Evolutionary conservation across 192 early-diverging fungal genomes (phyloP).

Genomic region (Gigaspora rosea): DNA sequence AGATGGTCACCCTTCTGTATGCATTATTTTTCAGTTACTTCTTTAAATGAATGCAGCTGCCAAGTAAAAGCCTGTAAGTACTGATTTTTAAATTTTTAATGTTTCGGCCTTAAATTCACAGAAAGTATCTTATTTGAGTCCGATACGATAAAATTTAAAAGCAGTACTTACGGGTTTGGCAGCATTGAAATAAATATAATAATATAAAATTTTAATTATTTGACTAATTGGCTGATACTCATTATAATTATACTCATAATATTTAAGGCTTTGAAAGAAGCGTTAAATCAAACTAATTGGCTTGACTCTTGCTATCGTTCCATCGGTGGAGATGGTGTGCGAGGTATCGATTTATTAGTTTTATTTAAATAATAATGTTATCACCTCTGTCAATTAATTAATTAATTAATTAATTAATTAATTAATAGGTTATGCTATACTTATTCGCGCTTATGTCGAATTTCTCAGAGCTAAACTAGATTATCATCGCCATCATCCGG

Average conservation of each 20-base stretch:
- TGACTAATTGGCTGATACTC: not conserved
- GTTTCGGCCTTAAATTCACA: too few relatives aligned
- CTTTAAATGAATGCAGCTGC: too few relatives aligned
- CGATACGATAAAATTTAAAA: too few relatives aligned
- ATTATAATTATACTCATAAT: too few relatives aligned
- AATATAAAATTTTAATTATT: not conserved
- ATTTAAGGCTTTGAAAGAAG: conserved; percentile 77
- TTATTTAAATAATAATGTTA: not conserved
- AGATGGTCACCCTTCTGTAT: conserved; percentile 82
- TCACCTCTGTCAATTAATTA: not conserved
- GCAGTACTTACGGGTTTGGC: too few relatives aligned
- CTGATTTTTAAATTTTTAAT: too few relatives aligned
- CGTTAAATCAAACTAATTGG: conserved; percentile 77
- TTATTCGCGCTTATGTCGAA: conserved; percentile 90
- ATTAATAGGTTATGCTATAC: conserved; percentile 65
- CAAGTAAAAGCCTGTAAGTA: too few relatives aligned
- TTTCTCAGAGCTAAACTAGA: conserved; percentile 89
- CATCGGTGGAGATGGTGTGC: conserved; percentile 49
- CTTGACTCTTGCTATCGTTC: conserved; percentile 72
- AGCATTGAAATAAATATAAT: too few relatives aligned
- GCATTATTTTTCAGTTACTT: conserved; percentile 14
- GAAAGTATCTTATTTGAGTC: too few relatives aligned
- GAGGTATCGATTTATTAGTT: conserved; percentile 32
- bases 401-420: not conserved
- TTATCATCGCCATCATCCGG: conserved; percentile 87